Evolutionary conservation across 1,139 yeast species (phyloP).

Genomic region (Nakaseomyces uthaithaninus): DNA sequence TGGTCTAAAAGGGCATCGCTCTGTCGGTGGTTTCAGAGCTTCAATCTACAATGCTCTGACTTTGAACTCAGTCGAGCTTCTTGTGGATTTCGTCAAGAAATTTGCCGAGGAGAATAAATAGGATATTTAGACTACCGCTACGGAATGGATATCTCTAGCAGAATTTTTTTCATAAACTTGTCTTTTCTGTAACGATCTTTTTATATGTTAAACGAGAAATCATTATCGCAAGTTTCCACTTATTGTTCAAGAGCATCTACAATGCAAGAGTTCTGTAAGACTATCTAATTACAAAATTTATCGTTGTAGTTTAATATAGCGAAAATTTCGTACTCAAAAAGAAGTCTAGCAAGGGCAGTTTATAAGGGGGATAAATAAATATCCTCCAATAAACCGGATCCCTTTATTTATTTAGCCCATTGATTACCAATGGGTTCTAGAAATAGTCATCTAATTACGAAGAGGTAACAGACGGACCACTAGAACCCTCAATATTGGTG

Average conservation of each 20-base stretch:
- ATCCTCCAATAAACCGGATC: no score
- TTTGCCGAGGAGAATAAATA: constrained; percentile 44
- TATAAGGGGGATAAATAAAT: no score
- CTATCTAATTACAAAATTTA: constrained; percentile 61
- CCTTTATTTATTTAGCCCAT: constrained; percentile 42
- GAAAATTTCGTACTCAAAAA: constrained; percentile 72
- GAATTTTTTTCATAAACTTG: no score
- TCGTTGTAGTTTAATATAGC: constrained; percentile 46
- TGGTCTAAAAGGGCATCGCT: constrained; percentile 92
- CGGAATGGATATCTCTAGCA: no score
- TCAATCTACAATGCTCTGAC: constrained; percentile 85
- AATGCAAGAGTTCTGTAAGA: constrained; percentile 42
- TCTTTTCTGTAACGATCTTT: no score
- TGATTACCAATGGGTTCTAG: constrained; percentile 20
- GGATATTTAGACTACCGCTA: no score
- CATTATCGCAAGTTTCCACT: no score
- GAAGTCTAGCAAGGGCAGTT: constrained; percentile 34
- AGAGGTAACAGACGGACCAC: constrained; percentile 2
- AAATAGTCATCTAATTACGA: constrained; percentile 3
- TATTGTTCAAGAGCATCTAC: no score
- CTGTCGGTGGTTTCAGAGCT: constrained; percentile 95
- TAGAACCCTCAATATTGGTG: constrained; percentile 3
- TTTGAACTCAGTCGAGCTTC: constrained; percentile 50
- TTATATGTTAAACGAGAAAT: no score
- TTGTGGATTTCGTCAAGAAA: constrained; percentile 51